Base-by-base conservation (phyloP, 306 rosid genomes). In the Casuarina cunninghamiana region DNA sequence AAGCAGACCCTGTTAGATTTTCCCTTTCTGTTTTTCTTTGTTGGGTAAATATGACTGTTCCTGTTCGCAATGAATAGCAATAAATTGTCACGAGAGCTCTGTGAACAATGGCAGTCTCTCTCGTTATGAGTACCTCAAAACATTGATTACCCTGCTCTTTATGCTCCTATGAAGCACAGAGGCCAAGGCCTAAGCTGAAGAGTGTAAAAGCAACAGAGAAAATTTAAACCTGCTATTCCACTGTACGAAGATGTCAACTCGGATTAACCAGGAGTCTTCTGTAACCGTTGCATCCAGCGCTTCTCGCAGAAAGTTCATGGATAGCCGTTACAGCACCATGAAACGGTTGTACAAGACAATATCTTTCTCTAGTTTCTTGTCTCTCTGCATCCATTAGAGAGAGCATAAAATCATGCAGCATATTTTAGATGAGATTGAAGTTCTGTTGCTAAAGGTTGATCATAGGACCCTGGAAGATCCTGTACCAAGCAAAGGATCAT, bases 31-130 rank as follows among this genome's bases (percentile, higher is more conserved):
- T 44, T 44, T 45, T 5, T 45, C 10, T 11, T 46, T 35, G 11
- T 70, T 5, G 9, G 57, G 5, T 19, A 10, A 3, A 44, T 26
- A 26, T 26, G 32, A 26, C 32, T 26, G 32, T 44, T 4, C 10
- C n/a, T 17, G 11, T 48, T 49, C 32, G n/a, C 43, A 61, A 26
- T 6, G 17, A 37, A 35, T 38, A 11, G 11, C 12, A 32, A 53
- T 44, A 10, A 60, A 80, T 48, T 67, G 76, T 83, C 87, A 87
- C 87, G 84, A 69, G 87, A 67, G 13, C 39, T 39, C 46, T 54
- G 69, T 78, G 82, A 70, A 61, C 45, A 69, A 54, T 6, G 75
- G 53, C 41, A 45, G 10, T 42, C 78, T 71, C 26, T 60, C 83
- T 74, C 78, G 78, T 80, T 79, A 71, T 51, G 77, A 73, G 48